Base-by-base conservation (phyloP, 306 rosid species). In the Cucumis cinereus region DNA sequence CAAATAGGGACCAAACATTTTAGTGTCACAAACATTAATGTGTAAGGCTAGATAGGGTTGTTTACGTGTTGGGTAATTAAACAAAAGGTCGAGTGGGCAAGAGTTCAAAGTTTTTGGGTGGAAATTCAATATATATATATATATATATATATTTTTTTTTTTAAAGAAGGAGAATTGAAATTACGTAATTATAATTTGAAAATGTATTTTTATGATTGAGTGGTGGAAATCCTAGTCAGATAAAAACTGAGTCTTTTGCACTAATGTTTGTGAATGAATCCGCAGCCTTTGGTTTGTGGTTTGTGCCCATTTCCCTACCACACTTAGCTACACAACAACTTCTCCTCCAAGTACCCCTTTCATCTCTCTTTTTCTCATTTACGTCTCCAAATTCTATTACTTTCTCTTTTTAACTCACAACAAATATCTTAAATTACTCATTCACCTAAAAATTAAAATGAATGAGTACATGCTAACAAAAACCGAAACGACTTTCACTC, bases 141-240 rank as follows among this genome's bases (percentile, higher is more conserved):
- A 2, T 83, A 72, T 35, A 4, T 35, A 4, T 35, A 2, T 35
- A 28, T 28, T 28, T 28, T 1, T 28, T 28, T 28, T 1, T 28
- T 28, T 28, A 5, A 36, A 1, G 30, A 28, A 30, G 4, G 4
- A 30, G 35, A 30, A 30, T 2, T 30, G 77, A 35, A 70, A 62
- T 55, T 56, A 36, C 74, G 80, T 62, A 36, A 78, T 82, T 73
- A 72, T 43, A 43, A 43, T 80, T 78, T 50, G 74, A 79, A 71
- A 52, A 82, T 76, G 60, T 36, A 73, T 55, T 49, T 3, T 78
- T 73, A 74, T 82, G 63, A 82, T 84, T 83, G 74, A 30, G n/a
- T 81, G 82, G 87, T 89, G 91, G 90, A 79, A 80, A 81, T 88
- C 88, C 93, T 76, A 81, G 81, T 84, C 89, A 49, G 82, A 79